phyloP scores from a whole-genome alignment of 176 grass and related monocot genomes.

The Rhynchospora pubera region DNA sequence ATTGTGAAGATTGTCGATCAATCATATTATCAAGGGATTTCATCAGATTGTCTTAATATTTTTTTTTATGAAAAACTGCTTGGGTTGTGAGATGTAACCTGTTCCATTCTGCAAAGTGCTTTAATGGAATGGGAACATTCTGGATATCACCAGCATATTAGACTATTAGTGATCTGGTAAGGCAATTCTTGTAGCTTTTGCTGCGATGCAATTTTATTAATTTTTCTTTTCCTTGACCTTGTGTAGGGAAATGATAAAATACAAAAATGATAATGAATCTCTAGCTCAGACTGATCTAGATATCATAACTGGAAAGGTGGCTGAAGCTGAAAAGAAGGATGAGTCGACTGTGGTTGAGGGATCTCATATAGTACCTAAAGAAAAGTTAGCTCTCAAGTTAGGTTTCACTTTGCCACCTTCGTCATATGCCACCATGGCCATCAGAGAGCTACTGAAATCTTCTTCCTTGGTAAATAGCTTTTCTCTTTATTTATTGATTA shows the following conservation, averaged over 20 bases:
- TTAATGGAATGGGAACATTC: background rate
- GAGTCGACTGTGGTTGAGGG: conserved; percentile 30
- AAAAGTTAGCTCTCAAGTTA: conserved; percentile 67
- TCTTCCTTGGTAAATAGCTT: conserved; percentile 60
- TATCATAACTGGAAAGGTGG: conserved; percentile 36
- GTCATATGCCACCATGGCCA: conserved; percentile 81
- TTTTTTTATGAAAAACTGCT: background rate
- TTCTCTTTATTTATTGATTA: background rate
- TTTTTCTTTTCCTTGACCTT: background rate
- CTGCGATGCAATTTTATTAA: background rate
- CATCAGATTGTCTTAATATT: background rate
- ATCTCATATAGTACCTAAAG: conserved; percentile 29
- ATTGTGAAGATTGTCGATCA: background rate
- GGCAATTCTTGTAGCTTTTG: background rate
- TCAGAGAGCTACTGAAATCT: conserved; percentile 82
- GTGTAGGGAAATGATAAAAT: conserved; percentile 67
- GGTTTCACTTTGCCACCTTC: conserved; percentile 87
- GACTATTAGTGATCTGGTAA: background rate
- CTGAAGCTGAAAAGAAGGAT: conserved; percentile 27
- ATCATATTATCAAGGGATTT: too few relatives aligned
- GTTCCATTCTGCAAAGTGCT: background rate
- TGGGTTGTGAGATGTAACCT: background rate
- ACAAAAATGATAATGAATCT: conserved; percentile 59
- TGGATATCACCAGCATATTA: background rate
- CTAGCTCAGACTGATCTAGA: conserved; percentile 83